Evolutionary conservation across 768 basidiomycete species (phyloP), one percentile per base, ranked within the genome.

Genomic region (Mrakia gelida): DNA sequence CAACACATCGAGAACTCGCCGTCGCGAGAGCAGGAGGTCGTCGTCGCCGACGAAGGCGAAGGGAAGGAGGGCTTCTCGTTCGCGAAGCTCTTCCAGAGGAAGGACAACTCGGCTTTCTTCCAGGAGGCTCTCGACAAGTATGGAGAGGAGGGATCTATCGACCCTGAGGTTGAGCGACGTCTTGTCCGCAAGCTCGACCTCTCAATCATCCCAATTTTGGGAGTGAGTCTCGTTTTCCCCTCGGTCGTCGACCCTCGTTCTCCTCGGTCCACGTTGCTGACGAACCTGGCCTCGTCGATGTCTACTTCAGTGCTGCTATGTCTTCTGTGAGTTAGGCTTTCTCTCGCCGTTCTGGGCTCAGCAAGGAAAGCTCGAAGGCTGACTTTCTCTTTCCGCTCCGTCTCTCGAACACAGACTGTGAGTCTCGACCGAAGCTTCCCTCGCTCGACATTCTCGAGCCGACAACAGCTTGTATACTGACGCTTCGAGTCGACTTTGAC

Each of bases 161-260:
- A 43, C 28, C 56, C 70, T 26, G 76, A 72, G 32, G 63, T 41
- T 3, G 76, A 77, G 76, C 26, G 30, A 15, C 9, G 28, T 7
- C 76, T 77, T 2, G 63, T 72, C 49, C 79, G 80, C 30, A 83
- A 82, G 71, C 78, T 84, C 28, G 83, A 84, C 71, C 43, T 43
- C 30, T 54, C 79, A 32, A 80, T 85, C 52, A 75, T 84, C 62
- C 81, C 82, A 16, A 56, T 82, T 0, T 73, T 83, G 2, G 83
- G 80, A 52, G 75, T 82, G 52, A 83, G 82, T 77, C 38, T 83
- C 82, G 68, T 81, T 80, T 73, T 82, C 41, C n/a, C 34, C 15
- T 32, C 32, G 21, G 59, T 3, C 59, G 18, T 38, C 32, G 52
- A 56, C 13, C 26, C 28, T 26, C 56, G 10, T n/a, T 32, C 26